phyloP scores from a whole-genome alignment of 805 yeast genomes.

The Ogataea wickerhamii region DNA sequence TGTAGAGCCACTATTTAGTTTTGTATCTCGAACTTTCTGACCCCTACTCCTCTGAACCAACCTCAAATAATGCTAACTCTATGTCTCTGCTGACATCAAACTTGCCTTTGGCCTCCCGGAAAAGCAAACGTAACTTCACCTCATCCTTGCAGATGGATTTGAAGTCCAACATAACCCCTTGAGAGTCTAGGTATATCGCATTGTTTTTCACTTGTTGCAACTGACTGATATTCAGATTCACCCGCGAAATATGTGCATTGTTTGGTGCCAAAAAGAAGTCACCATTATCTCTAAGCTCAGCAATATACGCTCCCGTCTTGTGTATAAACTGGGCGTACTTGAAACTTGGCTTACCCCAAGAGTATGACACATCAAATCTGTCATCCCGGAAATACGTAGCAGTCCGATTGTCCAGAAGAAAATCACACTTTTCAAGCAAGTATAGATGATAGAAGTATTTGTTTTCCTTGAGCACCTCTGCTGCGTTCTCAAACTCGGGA shows the following conservation, averaged over 20 bases:
- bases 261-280: conserved; percentile 82
- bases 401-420: conserved; percentile 77
- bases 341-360: conserved; percentile 89
- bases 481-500: conserved; percentile 41
- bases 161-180: conserved; percentile 68
- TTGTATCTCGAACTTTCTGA: neutral
- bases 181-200: conserved; percentile 55
- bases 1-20: conserved; percentile 18
- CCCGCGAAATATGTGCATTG: conserved; percentile 74
- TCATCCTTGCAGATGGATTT: conserved; percentile 56
- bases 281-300: conserved; percentile 78
- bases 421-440: conserved; percentile 65
- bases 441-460: conserved; percentile 75
- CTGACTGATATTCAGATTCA: conserved; percentile 44
- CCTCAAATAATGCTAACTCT: conserved; percentile 25
- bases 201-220: conserved; percentile 21
- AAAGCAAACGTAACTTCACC: conserved; percentile 45
- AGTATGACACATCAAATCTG: conserved; percentile 65
- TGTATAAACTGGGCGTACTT: conserved; percentile 88
- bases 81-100: conserved; percentile 38
- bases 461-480: conserved; percentile 43
- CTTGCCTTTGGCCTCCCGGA: conserved; percentile 53
- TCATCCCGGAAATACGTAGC: conserved; percentile 52
- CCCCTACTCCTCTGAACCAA: neutral
- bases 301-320: conserved; percentile 82